Base-by-base conservation (phyloP, 441 rosid genomes). In the Melastoma candidum region DNA sequence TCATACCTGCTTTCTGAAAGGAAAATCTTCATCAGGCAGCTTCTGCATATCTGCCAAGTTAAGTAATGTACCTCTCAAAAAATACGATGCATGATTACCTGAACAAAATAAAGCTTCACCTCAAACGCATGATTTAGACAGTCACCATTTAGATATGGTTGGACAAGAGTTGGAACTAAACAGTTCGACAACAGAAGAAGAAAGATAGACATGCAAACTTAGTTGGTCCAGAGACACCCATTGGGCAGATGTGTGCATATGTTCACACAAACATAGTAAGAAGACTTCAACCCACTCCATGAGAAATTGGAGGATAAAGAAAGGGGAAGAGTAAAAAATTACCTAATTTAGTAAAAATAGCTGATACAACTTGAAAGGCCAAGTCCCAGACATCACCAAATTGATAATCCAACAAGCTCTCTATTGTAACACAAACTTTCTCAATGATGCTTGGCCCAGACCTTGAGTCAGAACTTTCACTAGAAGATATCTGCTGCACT, bases 291-390 rank as follows among this genome's bases (percentile, higher is more conserved):
- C 12, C 45, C 2, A 32, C 45, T 51, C 39, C 17, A 51, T 26
- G 14, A 26, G 43, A 29, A 3, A 29, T 3, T 29, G 22, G 24
- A 22, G 7, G 9, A 12, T 45, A 32, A 4, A 13, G 51, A 26
- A 47, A 54, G 46, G 48, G 52, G 44, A 43, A 32, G 49, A 48
- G 47, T 22, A 25, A 25, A 1, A 12, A 39, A 6, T 29, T 78
- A 86, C 98, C 98, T 75, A 88, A 69, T 78, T 79, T 85, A 70
- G 74, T 75, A 60, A 93, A 88, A 82, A 82, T 74, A 1, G 80
- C 69, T 2, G 95, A 79, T 60, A 93, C 78, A 66, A 93, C 74
- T 77, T 86, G 87, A 69, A 88, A 82, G 22, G 78, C 79, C 84
- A 81, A 60, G 64, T 93, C 87, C 95, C 97, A 88, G 56, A 81